Conservation (phyloP, 306 rosid species). For the Glycine tomentella region DNA sequence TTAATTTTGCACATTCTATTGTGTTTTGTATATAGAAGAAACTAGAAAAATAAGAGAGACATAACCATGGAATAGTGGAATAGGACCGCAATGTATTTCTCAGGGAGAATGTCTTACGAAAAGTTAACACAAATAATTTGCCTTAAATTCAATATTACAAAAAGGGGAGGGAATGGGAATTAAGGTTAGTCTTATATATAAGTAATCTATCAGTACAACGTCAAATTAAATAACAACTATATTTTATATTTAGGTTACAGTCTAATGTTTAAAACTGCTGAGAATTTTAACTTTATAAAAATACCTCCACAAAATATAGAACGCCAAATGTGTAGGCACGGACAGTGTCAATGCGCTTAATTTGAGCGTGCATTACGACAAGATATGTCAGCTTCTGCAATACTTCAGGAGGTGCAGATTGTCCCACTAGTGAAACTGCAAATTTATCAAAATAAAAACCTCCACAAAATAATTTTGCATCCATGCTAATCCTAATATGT, state of each 20-base stretch:
- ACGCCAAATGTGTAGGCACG: conserved; percentile 91
- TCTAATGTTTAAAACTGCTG: neutral
- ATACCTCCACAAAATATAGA: conserved; percentile 90
- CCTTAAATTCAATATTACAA: no score
- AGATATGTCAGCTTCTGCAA: conserved; percentile 79
- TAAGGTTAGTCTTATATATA: neutral
- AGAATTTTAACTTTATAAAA: neutral
- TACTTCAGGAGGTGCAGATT: conserved; percentile 87
- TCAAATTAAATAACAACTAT: neutral
- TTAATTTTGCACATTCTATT: neutral
- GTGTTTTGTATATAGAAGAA: neutral
- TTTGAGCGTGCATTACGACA: conserved; percentile 62
- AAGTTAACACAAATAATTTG: neutral
- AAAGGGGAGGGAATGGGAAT: neutral
- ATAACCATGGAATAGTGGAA: neutral
- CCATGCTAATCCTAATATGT: neutral
- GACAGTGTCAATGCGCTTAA: conserved; percentile 80
- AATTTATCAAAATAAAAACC: neutral
- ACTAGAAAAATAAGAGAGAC: neutral
- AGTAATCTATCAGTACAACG: neutral
- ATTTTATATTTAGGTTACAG: neutral
- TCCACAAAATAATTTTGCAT: neutral
- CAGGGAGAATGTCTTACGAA: neutral
- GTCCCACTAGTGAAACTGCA: conserved; percentile 72
- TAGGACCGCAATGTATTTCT: neutral